Percentiles rank a stretch among this genome's conserved stretches.
These are phyloP conservation scores for Cladophialophora chaetospira DNA, from an alignment of 2,329 filamentous ascomycete species.

Conservation along the genomic window DNA sequence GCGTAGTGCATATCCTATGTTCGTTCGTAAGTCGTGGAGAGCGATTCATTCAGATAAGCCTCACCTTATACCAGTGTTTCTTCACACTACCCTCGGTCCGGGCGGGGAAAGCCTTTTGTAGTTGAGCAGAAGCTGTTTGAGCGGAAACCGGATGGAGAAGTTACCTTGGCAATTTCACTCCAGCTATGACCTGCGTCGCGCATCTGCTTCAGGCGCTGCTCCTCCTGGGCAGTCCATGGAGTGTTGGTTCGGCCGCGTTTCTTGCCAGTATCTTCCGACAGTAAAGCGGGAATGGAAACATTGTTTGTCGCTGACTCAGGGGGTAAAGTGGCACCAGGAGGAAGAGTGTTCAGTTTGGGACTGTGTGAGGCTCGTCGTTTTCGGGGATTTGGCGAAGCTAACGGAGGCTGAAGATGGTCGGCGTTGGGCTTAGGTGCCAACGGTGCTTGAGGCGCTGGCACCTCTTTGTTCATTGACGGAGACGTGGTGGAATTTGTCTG, in stretches of 20 bases:
- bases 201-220: conserved; percentile 90
- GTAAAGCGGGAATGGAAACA: conserved; percentile 24
- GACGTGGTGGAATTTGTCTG: conserved; percentile 20
- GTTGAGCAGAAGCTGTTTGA: conserved; percentile 20
- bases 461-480: conserved; percentile 17
- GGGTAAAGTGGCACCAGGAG: conserved; percentile 22
- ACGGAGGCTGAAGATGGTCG: conserved; percentile 23
- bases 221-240: conserved; percentile 94
- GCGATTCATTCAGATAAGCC: conserved; percentile 20
- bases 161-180: conserved; percentile 97
- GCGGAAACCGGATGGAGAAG: conserved; percentile 18
- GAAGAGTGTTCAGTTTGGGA: conserved; percentile 30
- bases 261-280: conserved; percentile 54
- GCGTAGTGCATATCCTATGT: conserved; percentile 96
- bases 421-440: conserved; percentile 28
- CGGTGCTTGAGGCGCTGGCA: conserved; percentile 18
- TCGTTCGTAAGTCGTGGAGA: conserved; percentile 31
- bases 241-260: conserved; percentile 93
- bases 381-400: conserved; percentile 40
- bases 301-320: conserved; percentile 7
- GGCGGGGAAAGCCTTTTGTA: conserved; percentile 75
- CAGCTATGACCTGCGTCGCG: conserved; percentile 89
- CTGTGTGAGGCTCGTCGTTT: conserved; percentile 47
- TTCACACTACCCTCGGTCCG: conserved; percentile 97
- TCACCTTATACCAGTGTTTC: conserved; percentile 99